These are phyloP conservation scores for Aphanomyces euteiches DNA, from an alignment of 352 stramenopile species.

Conservation along the genomic window DNA sequence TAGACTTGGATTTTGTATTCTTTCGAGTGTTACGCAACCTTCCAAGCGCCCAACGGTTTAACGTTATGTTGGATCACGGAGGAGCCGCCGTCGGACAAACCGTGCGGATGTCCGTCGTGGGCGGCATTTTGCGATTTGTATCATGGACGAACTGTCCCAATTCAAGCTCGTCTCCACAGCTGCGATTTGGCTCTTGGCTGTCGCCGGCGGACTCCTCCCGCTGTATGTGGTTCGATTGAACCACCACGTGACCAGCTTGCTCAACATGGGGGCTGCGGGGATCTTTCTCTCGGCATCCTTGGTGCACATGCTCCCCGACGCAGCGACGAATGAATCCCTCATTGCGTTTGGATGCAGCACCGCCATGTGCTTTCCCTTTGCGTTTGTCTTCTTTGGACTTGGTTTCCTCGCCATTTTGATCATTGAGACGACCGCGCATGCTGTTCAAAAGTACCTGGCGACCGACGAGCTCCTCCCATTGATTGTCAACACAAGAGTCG, in stretches of 20 bases:
- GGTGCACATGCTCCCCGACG: conserved; percentile 76
- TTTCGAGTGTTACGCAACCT: no score
- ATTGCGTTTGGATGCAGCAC: conserved; percentile 39
- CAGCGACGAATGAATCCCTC: conserved; percentile 61
- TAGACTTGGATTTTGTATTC: no score
- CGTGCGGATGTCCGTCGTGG: no score
- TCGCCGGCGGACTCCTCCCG: conserved; percentile 53
- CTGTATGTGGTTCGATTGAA: conserved; percentile 44
- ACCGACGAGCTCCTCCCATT: conserved; percentile 36
- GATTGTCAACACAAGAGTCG: conserved; percentile 30
- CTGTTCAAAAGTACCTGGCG: conserved; percentile 41
- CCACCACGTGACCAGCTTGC: conserved; percentile 42
- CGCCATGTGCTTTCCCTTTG: conserved; percentile 62
- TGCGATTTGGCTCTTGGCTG: conserved; percentile 54
- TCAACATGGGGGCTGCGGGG: conserved; percentile 78
- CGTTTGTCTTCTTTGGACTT: conserved; percentile 75
- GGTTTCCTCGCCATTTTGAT: conserved; percentile 74
- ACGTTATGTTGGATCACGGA: no score
- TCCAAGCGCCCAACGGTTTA: no score
- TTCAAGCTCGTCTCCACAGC: conserved; percentile 65
- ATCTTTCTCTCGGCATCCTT: conserved; percentile 77
- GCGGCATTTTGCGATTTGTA: conserved; percentile 12
- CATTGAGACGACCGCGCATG: conserved; percentile 64
- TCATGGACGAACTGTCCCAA: conserved; percentile 36
- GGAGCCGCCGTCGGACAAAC: no score